Percentiles rank a stretch among this genome's conserved stretches.
phyloP scores from a whole-genome alignment of 2,329 filamentous ascomycete species.

The Diaporthe sp. region DNA sequence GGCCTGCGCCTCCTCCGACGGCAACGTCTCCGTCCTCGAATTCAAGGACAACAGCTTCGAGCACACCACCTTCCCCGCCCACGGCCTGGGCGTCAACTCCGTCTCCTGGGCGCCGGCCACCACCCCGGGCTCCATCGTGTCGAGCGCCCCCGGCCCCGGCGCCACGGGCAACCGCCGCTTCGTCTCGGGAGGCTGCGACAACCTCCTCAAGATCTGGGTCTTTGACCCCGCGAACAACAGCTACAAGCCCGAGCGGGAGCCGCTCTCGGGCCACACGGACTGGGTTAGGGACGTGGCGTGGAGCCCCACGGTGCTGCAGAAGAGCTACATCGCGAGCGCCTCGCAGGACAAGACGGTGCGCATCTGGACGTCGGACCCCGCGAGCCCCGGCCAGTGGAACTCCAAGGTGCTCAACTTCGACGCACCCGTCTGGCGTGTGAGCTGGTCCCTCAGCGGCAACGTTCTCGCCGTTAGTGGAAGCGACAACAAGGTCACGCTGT shows the following conservation, averaged over 20 bases:
- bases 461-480: slow-evolving; percentile 93
- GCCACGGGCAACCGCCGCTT: slow-evolving; percentile 81
- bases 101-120: slow-evolving; percentile 95
- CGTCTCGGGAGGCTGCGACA: slow-evolving; percentile 95
- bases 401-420: slow-evolving; percentile 90
- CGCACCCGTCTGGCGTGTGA: slow-evolving; percentile 92
- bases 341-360: slow-evolving; percentile 97
- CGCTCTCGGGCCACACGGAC: slow-evolving; percentile 86
- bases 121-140: slow-evolving; percentile 85
- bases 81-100: slow-evolving; percentile 94
- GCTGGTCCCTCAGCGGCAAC: slow-evolving; percentile 97
- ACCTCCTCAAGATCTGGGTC: slow-evolving; percentile 92
- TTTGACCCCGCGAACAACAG: slow-evolving; percentile 74
- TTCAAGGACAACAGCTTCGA: slow-evolving; percentile 97
- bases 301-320: slow-evolving; percentile 94
- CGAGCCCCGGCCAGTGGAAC: slow-evolving; percentile 80
- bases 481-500: slow-evolving; percentile 96
- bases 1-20: slow-evolving; percentile 93
- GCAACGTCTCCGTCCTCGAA: slow-evolving; percentile 92
- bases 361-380: slow-evolving; percentile 89
- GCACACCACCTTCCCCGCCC: slow-evolving; percentile 89
- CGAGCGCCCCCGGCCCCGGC: slow-evolving; percentile 72
- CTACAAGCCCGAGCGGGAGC: slow-evolving; percentile 72
- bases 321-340: slow-evolving; percentile 95
- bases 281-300: slow-evolving; percentile 99